A percentile compares a stretch with the other conserved stretches of the same genome.
Conservation (phyloP, 257 asterid species). For the Dorcoceras hygrometricum region DNA sequence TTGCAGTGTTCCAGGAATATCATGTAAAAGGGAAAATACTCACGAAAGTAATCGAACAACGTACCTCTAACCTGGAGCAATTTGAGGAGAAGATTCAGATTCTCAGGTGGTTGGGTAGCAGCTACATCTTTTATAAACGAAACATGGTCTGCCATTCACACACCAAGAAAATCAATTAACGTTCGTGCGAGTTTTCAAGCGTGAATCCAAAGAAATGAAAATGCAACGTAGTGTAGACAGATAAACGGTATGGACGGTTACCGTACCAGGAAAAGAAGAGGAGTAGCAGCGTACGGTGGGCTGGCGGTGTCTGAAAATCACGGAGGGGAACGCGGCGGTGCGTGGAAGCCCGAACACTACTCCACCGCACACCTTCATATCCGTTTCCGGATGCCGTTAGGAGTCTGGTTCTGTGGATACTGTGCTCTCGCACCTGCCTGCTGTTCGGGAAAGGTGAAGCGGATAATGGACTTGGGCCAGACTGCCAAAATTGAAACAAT, state of each 20-base stretch:
- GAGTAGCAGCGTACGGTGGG: slow-evolving; percentile 68
- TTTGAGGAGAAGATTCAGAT: slow-evolving; percentile 72
- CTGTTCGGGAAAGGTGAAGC: not conserved
- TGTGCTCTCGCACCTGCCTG: slow-evolving; percentile 14
- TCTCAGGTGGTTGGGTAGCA: slow-evolving; percentile 73
- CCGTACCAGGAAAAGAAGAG: slow-evolving; percentile 57
- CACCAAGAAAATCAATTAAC: slow-evolving; percentile 1
- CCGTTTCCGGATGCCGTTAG: slow-evolving; percentile 24
- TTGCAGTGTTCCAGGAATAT: no score
- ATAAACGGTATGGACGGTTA: not conserved
- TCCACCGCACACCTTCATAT: slow-evolving; percentile 71
- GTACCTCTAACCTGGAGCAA: slow-evolving; percentile 85
- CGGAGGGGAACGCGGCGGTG: slow-evolving; percentile 59
- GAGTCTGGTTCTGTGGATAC: slow-evolving; percentile 26
- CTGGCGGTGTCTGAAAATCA: slow-evolving; percentile 37
- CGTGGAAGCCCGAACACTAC: slow-evolving; percentile 68
- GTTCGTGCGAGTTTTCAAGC: slow-evolving; percentile 9
- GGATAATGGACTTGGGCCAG: slow-evolving; percentile 6
- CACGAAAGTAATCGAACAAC: slow-evolving; percentile 14
- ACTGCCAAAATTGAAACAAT: not conserved
- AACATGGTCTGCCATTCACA: slow-evolving; percentile 54
- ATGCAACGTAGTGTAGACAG: not conserved
- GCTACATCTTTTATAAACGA: slow-evolving; percentile 77
- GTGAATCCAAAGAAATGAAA: slow-evolving; percentile 10
- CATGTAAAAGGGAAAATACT: not conserved